Evolutionary conservation across 2,329 filamentous ascomycete genomes (phyloP).

Genomic region (Lachnellula suecica): DNA sequence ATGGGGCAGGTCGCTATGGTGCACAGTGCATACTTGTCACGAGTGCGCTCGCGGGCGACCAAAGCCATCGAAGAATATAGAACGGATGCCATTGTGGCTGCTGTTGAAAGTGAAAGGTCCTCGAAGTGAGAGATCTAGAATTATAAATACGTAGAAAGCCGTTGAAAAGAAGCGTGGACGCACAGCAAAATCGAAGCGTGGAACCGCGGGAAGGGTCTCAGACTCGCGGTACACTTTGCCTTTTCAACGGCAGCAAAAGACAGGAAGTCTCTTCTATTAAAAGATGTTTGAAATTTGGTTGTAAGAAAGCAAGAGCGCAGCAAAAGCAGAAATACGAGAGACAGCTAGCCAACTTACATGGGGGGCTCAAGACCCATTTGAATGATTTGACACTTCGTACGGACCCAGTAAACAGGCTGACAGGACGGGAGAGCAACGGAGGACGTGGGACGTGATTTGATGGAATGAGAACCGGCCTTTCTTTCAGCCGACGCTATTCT

Average conservation of each 20-base stretch:
- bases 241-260: no score
- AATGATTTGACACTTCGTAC: background rate
- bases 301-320: no score
- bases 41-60: background rate
- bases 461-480: background rate
- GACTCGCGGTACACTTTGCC: no score
- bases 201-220: no score
- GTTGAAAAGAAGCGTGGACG: no score
- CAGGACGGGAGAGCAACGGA: background rate
- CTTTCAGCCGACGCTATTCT: background rate
- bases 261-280: no score
- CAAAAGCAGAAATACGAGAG: no score
- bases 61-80: conserved; percentile 4
- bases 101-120: background rate
- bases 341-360: no score
- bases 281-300: no score
- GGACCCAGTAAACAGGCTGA: background rate
- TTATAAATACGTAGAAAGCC: no score
- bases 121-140: background rate
- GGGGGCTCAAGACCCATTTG: no score
- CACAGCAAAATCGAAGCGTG: no score
- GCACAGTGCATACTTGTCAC: conserved; percentile 25
- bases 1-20: conserved; percentile 38
- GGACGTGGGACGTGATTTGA: background rate
- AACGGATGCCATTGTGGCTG: conserved; percentile 13